These are phyloP conservation scores for Pythium brachiatum DNA, from an alignment of 352 stramenopile species.

Conservation along the genomic window DNA sequence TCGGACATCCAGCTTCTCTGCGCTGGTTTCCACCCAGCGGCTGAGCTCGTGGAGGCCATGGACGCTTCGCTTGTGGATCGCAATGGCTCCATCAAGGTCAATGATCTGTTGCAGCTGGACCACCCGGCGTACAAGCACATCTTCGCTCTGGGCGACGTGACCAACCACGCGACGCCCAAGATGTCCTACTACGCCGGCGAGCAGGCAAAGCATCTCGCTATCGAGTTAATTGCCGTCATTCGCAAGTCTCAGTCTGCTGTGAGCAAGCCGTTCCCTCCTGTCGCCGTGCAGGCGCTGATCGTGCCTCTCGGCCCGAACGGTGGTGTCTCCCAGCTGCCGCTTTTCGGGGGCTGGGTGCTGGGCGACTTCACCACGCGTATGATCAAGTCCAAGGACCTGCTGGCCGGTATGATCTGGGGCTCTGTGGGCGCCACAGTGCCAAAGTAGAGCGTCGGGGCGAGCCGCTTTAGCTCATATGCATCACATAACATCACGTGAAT, in stretches of 20 bases:
- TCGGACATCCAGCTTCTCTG: slow-evolving; percentile 57
- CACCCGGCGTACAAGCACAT: slow-evolving; percentile 42
- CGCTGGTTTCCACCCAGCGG: slow-evolving; percentile 27
- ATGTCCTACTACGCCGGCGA: slow-evolving; percentile 17
- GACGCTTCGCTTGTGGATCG: slow-evolving; percentile 43
- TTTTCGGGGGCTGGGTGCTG: slow-evolving; percentile 46
- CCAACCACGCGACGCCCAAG: slow-evolving; percentile 47
- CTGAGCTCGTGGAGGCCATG: slow-evolving; percentile 31
- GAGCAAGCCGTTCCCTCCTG: slow-evolving; percentile 31
- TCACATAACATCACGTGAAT: too few species aligned
- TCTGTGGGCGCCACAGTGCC: slow-evolving; percentile 23
- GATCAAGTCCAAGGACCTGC: slow-evolving; percentile 52
- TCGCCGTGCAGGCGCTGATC: slow-evolving; percentile 14
- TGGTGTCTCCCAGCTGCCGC: slow-evolving; percentile 48
- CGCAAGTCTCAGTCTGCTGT: slow-evolving; percentile 35
- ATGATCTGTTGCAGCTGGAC: slow-evolving; percentile 46
- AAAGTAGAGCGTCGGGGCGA: too few species aligned
- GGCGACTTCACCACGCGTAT: slow-evolving; percentile 49
- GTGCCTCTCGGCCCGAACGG: slow-evolving; percentile 29
- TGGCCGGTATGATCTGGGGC: slow-evolving; percentile 36
- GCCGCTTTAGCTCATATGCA: too few species aligned
- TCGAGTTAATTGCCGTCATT: slow-evolving; percentile 28
- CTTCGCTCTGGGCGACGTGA: slow-evolving; percentile 56
- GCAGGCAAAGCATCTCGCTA: slow-evolving; percentile 17
- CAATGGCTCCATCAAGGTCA: slow-evolving; percentile 44